Evolutionary conservation across 345 rosid genomes (phyloP), one percentile per base, ranked within the genome.

Genomic region (Rhizophora mangle): DNA sequence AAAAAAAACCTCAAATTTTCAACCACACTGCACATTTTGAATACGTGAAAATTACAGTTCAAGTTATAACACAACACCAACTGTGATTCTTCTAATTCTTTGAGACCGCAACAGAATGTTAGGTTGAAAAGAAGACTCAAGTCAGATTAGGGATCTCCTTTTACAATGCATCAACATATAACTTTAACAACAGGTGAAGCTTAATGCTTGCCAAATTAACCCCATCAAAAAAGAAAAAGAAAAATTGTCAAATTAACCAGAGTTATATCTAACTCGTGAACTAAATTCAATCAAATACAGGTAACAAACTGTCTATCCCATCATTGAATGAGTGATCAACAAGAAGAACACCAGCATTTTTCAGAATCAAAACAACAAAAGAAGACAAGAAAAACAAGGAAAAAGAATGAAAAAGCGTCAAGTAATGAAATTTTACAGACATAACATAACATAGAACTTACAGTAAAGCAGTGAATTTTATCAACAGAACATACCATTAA

Each of bases 61-160:
- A 2, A 39, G 16, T 39, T 20, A 62, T 5, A 27, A 59, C 57
- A 63, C 61, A 22, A 24, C 53, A 24, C 30, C 11, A 19, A 46
- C 6, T 19, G 59, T 27, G 65, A 53, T 68, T 31, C 64, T 63
- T 43, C 37, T 66, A 32, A 53, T 59, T 26, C 34, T 30, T 37
- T 21, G 46, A 68, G 66, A 54, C 46, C 60, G 58, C 51, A 56
- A 21, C 29, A 69, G 52, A 75, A 31, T 53, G 46, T 47, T 64
- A 46, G 74, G 19, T 55, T 27, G 39, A 51, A 73, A 69, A 30
- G 37, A 57, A 62, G 16, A 67, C 27, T 65, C 61, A 56, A 68
- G 74, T 43, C 70, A 65, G 82, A 79, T 74, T 79, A 80, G 83
- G 80, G 83, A 72, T 82, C 78, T 76, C 74, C 74, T 56, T 71